These are phyloP conservation scores for Mycena kentingensis DNA, from an alignment of 768 basidiomycete species.

Conservation along the genomic window DNA sequence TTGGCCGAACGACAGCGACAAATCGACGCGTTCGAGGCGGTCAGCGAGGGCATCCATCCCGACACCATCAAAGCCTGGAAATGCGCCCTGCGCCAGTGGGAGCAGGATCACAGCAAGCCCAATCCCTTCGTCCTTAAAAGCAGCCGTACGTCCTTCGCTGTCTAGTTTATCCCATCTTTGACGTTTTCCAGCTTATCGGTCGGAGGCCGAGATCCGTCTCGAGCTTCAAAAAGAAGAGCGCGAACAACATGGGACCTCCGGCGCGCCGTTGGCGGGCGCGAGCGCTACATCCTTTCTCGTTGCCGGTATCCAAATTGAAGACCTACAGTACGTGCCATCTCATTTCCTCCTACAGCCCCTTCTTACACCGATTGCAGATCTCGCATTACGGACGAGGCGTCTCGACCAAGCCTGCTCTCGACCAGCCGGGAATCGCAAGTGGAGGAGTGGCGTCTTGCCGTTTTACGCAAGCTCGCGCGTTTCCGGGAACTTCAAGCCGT, in stretches of 20 bases:
- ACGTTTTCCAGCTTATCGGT: background rate
- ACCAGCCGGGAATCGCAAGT: background rate
- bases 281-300: conserved; percentile 7
- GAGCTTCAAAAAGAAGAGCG: conserved; percentile 5
- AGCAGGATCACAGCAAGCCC: background rate
- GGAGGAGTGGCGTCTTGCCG: background rate
- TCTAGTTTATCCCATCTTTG: too few relatives aligned
- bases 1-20: conserved; percentile 9
- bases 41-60: conserved; percentile 1
- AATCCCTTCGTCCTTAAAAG: conserved; percentile 2
- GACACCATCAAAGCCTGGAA: conserved; percentile 2
- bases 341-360: too few relatives aligned
- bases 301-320: conserved; percentile 9
- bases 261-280: background rate
- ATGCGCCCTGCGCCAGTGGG: background rate
- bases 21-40: background rate
- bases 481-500: background rate
- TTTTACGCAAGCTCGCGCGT: background rate
- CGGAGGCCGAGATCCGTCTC: conserved; percentile 6
- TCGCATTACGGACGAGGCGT: background rate
- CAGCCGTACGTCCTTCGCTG: background rate
- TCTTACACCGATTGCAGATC: background rate
- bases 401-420: background rate
- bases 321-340: conserved; percentile 7
- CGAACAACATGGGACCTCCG: background rate